These are phyloP conservation scores for Aspergillus ustus DNA, from an alignment of 2,329 filamentous ascomycete species.

Conservation along the genomic window DNA sequence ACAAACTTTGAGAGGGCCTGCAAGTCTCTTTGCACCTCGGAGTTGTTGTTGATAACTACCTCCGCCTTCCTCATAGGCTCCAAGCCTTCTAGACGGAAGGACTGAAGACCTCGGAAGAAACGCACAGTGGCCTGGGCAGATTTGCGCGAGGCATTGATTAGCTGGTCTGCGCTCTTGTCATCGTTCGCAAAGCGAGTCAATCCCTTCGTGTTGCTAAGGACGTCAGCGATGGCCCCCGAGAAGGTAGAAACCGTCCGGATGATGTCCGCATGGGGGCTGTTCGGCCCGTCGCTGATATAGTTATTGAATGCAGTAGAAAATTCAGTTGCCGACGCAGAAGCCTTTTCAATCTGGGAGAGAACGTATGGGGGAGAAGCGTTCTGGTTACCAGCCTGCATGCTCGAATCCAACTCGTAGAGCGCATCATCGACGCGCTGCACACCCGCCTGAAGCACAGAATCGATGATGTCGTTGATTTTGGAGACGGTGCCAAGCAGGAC, in stretches of 20 bases:
- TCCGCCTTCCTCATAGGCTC: slow-evolving; percentile 93
- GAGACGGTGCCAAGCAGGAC: slow-evolving; percentile 83
- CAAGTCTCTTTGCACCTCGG: slow-evolving; percentile 91
- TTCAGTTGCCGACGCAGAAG: slow-evolving; percentile 90
- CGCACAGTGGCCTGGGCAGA: slow-evolving; percentile 86
- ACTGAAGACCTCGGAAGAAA: slow-evolving; percentile 93
- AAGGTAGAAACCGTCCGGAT: slow-evolving; percentile 93
- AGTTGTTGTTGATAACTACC: slow-evolving; percentile 95
- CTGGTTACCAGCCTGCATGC: slow-evolving; percentile 98
- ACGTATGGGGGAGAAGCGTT: slow-evolving; percentile 95
- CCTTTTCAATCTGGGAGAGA: slow-evolving; percentile 95
- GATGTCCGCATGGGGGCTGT: slow-evolving; percentile 84
- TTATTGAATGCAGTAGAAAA: slow-evolving; percentile 99
- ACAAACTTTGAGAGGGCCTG: slow-evolving; percentile 93
- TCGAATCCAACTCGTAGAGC: slow-evolving; percentile 94
- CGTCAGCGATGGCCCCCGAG: slow-evolving; percentile 86
- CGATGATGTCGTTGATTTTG: slow-evolving; percentile 97
- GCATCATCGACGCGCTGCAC: slow-evolving; percentile 95
- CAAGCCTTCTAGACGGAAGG: slow-evolving; percentile 88
- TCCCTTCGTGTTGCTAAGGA: slow-evolving; percentile 95
- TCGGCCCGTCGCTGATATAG: slow-evolving; percentile 95
- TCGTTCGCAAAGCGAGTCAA: slow-evolving; percentile 90
- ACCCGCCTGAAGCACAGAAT: slow-evolving; percentile 91
- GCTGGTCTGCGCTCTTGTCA: slow-evolving; percentile 88
- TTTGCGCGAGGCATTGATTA: slow-evolving; percentile 80